Evolutionary conservation across 805 yeast genomes (phyloP), one percentile per base, ranked within the genome.

Genomic region (Brettanomyces bruxellensis): DNA sequence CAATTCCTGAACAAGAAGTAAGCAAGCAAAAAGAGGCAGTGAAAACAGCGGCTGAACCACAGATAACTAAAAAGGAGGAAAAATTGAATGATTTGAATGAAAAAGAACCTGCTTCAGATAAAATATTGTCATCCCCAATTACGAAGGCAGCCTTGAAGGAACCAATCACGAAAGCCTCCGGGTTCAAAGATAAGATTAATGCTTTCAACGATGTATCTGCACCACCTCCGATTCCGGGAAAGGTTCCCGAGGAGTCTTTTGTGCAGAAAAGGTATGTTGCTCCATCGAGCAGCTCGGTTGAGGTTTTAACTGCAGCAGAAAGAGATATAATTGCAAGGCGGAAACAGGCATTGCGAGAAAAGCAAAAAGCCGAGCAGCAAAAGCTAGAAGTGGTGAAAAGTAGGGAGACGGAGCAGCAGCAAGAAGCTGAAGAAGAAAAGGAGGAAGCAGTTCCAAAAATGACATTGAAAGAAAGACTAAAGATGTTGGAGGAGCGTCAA

Each of bases 401-500:
- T 28, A 9, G 32, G 11, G 32, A 9, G 11, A 24, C 23, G n/a
- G 58, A 60, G 14, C 51, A 56, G 5, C 52, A 54, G 8, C 55
- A 59, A 7, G 63, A 59, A 34, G 30, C 55, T 0, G 47, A 55
- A 1, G 58, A 58, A 7, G 32, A 58, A 22, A 65, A 57, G 4
- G 78, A 76, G 48, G 77, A 71, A 28, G 83, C 73, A 32, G 77
- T 73, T 34, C 96, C 96, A 7, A 81, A 85, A 54, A 65, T 89
- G 69, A 83, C 95, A 47, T 69, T 91, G 55, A 84, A 84, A 59
- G 97, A 93, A 55, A 75, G 98, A 53, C 88, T 91, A 59, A 87
- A 88, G 4, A 57, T 86, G 57, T 70, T 91, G 44, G 95, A 90
- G 61, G 78, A 86, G 57, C 80, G 81, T 48, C 96, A 87, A 59